A percentile compares a stretch with the other conserved stretches of the same genome.
Conservation (phyloP, 345 rosid species). For the Excoecaria agallocha region DNA sequence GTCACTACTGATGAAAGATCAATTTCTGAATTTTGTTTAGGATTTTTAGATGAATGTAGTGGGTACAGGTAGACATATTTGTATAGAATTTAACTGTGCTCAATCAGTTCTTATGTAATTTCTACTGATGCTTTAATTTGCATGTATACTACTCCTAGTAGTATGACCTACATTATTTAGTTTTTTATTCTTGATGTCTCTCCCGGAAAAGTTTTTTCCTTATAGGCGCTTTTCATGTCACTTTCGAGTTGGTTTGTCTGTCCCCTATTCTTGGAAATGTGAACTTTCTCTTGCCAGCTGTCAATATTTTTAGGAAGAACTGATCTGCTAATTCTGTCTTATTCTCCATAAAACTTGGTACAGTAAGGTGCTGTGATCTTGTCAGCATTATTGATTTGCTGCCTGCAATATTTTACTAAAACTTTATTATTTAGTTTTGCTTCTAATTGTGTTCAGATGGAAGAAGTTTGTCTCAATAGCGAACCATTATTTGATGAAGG, state of each 20-base stretch:
- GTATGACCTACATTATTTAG: no score
- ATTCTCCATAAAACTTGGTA: not conserved
- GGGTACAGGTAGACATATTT: not conserved
- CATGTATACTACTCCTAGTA: not conserved
- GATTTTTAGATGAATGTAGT: not conserved
- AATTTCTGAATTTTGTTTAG: not conserved
- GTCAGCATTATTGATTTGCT: not conserved
- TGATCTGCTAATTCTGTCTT: not conserved
- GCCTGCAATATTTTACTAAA: not conserved
- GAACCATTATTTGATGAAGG: constrained; percentile 46
- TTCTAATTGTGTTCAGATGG: constrained; percentile 36
- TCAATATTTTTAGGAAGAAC: not conserved
- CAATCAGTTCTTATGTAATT: not conserved
- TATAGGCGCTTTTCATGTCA: not conserved
- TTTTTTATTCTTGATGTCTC: not conserved
- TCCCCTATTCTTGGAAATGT: not conserved
- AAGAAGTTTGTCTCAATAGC: constrained; percentile 51
- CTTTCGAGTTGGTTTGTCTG: not conserved
- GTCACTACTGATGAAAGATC: not conserved
- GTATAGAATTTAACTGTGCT: not conserved
- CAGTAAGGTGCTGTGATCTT: not conserved
- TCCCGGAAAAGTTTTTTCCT: not conserved
- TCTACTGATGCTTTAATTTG: not conserved
- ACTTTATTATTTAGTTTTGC: not conserved
- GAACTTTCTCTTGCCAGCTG: not conserved